These are phyloP conservation scores for Pseudonitzschia multiseries DNA, from an alignment of 108 stramenopile species.

Conservation along the genomic window DNA sequence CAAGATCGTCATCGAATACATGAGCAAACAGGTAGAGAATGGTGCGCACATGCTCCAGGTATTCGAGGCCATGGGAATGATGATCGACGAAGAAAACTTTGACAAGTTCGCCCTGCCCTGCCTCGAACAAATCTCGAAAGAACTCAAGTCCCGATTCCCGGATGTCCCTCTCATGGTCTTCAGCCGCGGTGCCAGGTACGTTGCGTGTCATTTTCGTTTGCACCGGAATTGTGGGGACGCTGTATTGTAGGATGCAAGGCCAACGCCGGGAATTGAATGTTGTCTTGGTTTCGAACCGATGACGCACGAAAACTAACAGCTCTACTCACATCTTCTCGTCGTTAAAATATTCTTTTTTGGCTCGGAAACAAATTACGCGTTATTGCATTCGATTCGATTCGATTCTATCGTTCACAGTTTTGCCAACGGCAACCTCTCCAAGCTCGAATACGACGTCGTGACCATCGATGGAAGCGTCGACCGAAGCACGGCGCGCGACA, in stretches of 20 bases:
- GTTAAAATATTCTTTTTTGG: too few species aligned
- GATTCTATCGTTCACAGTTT: constrained; percentile 36
- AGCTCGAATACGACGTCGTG: constrained; percentile 87
- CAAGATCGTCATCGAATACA: constrained; percentile 90
- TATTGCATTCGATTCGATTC: too few species aligned
- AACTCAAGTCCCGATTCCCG: constrained; percentile 82
- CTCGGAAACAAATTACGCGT: too few species aligned
- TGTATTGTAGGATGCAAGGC: too few species aligned
- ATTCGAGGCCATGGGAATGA: constrained; percentile 97
- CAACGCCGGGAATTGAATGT: too few species aligned
- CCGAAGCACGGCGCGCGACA: constrained; percentile 55
- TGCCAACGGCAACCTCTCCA: constrained; percentile 66
- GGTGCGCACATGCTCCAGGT: constrained; percentile 91
- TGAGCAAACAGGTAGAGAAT: constrained; percentile 88
- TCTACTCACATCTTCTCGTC: too few species aligned
- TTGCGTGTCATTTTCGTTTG: background rate
- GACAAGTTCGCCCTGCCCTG: constrained; percentile 84
- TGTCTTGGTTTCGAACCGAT: too few species aligned
- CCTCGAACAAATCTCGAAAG: constrained; percentile 65
- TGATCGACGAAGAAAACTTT: constrained; percentile 86
- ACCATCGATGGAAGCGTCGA: constrained; percentile 90
- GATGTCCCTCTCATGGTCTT: constrained; percentile 94
- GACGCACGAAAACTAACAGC: too few species aligned
- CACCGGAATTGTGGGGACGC: too few species aligned
- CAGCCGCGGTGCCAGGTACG: constrained; percentile 71